Evolutionary conservation across 2,329 filamentous ascomycete genomes (phyloP), one percentile per base, ranked within the genome.

Genomic region (Colletotrichum sp.): DNA sequence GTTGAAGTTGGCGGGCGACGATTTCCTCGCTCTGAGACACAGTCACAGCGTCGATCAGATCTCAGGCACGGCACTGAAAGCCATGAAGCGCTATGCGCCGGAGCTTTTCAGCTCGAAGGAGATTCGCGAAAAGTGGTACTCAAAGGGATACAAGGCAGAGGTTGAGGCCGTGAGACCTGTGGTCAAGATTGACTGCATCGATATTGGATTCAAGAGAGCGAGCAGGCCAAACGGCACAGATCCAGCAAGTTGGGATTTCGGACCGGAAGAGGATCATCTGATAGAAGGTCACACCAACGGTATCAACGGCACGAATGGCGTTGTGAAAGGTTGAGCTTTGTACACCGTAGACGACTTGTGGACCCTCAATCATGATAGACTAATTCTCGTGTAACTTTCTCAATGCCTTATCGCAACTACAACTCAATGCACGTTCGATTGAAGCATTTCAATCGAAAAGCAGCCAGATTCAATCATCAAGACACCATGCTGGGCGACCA

Each of bases 41-140:
- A 87, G 88, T 64, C 89, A 93, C 79, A 93, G 91, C 77, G 92
- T 94, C 2, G 92, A 94, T 72, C 90, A 92, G 61, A 92, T 93
- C 48, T 92, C 91, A 1, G 90, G 89, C 61, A 88, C 89, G 3
- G 91, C 91, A 9, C 81, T 94, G 77, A 87, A 86, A 72, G 87
- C 87, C 32, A 88, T 93, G 89, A 86, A 88, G 71, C 80, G 83
- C 52, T 85, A 86, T 9, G 89, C 88, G 79, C 90, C 90, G 1
- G 87, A 90, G 30, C 82, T 93, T n/a, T 91, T 92, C 75, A 84
- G 85, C 32, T 82, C 87, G 30, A 81, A 81, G 8, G 82, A 87
- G 63, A 85, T 89, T 78, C 83, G 90, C 73, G 88, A 90, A 79
- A 86, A 84, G 76, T 90, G 88, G 86, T 87, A 86, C 78, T 84